Evolutionary conservation across 2,329 filamentous ascomycete species (phyloP), one percentile per base, ranked within the genome.

Genomic region (Fusarium falciforme): DNA sequence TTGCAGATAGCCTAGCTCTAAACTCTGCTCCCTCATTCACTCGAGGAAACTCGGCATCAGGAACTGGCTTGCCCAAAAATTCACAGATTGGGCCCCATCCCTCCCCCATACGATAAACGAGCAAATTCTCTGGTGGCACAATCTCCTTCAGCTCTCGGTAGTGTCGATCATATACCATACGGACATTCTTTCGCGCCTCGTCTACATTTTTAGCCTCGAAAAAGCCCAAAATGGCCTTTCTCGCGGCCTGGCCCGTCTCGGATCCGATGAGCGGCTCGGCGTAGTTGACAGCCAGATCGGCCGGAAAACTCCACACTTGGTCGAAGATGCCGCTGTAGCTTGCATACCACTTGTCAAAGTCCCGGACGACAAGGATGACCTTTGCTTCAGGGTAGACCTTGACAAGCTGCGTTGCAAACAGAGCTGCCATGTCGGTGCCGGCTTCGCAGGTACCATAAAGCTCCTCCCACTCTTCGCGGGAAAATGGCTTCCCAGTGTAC

Each of bases 51-150:
- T 77, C 71, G 2, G 66, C 70, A 5, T 77, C 74, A 0, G 83
- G 83, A 14, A 81, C 68, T 1, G 76, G 70, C 47, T 80, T 81
- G 0, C 60, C 82, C 16, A 85, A 62, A 54, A 85, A 84, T 29
- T 76, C 66, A 60, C 83, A 84, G 9, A 85, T 72, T 4, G 83
- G 82, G 17, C 36, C 79, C 82, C 83, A 84, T 1, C 83, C 83
- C 2, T 81, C 75, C 0, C 72, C 77, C 52, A 83, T 61, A 1
- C 67, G 67, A 65, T 80, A 84, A 60, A 81, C 76, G 7, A 84
- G 61, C 22, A 84, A 61, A n/a, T 70, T 64, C 1, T 61, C 77
- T 4, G 68, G 33, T 0, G 80, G 75, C 20, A 79, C 75, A 40
- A 79, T 71, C 35, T 80, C 79, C 5, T 74, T 70, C 2, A 84